These are phyloP conservation scores for Cucurbitaria berberidis DNA, from an alignment of 2,329 filamentous ascomycete genomes.

Conservation along the genomic window DNA sequence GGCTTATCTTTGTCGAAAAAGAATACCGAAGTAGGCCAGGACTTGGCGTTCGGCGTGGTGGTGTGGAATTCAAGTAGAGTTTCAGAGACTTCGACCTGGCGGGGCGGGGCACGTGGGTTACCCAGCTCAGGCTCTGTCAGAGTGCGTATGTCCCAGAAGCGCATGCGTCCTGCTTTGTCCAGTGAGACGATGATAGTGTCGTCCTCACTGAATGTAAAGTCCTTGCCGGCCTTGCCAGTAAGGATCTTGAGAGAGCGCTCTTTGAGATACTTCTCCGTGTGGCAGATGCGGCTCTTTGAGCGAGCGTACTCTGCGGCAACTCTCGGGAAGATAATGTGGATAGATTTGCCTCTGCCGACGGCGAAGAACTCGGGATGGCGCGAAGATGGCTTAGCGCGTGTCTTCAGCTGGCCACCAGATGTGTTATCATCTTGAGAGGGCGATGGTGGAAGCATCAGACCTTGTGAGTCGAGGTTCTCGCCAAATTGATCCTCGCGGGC, in stretches of 20 bases:
- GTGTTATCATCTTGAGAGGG: slow-evolving; percentile 86
- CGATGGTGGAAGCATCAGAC: slow-evolving; percentile 87
- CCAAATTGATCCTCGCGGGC: slow-evolving; percentile 63
- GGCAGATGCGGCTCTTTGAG: slow-evolving; percentile 66
- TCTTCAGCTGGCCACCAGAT: slow-evolving; percentile 92
- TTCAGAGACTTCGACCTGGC: slow-evolving; percentile 77
- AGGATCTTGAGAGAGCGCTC: slow-evolving; percentile 92
- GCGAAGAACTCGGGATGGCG: slow-evolving; percentile 93
- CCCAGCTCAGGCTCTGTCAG: slow-evolving; percentile 63
- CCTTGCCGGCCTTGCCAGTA: slow-evolving; percentile 96
- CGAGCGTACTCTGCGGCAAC: slow-evolving; percentile 61
- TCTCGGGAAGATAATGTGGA: slow-evolving; percentile 78
- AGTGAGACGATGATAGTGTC: slow-evolving; percentile 93
- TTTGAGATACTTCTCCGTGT: slow-evolving; percentile 85
- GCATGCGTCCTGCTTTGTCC: slow-evolving; percentile 94
- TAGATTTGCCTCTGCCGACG: slow-evolving; percentile 93
- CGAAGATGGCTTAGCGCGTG: slow-evolving; percentile 86
- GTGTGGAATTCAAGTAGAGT: slow-evolving; percentile 87
- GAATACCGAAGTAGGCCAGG: slow-evolving; percentile 94
- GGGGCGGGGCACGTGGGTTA: slow-evolving; percentile 50
- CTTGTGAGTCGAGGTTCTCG: slow-evolving; percentile 83
- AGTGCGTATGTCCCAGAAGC: slow-evolving; percentile 96
- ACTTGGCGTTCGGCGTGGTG: slow-evolving; percentile 86
- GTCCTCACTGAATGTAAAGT: slow-evolving; percentile 97
- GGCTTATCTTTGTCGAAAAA: slow-evolving; percentile 96